Evolutionary conservation across 1,284 basidiomycete species (phyloP).

Genomic region (Somion occarium): DNA sequence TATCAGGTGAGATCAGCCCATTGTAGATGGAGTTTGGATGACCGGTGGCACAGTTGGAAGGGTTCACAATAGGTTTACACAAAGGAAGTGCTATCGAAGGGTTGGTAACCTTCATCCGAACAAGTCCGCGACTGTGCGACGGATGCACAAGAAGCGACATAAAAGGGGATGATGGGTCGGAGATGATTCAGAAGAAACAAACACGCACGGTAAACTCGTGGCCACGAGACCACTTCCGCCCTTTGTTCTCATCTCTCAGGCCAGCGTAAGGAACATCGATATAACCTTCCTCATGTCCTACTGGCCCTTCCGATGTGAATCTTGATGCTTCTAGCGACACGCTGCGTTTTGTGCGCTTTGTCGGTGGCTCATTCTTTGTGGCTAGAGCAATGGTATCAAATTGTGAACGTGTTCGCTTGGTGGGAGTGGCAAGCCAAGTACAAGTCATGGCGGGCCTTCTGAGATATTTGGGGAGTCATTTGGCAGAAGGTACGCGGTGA

Average conservation of each 20-base stretch:
- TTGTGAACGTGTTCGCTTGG: not conserved
- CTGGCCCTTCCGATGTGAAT: not conserved
- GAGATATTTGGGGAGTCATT: not conserved
- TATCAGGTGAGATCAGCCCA: slow-evolving; percentile 15
- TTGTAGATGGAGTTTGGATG: not conserved
- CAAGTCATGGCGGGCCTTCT: not conserved
- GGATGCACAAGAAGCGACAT: not conserved
- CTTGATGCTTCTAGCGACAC: not conserved
- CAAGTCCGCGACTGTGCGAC: not conserved
- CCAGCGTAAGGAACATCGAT: not conserved
- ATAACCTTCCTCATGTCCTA: not conserved
- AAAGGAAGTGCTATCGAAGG: not conserved
- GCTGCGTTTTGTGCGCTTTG: not conserved
- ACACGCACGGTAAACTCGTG: slow-evolving; percentile 6
- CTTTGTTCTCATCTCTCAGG: not conserved
- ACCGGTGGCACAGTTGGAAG: not conserved
- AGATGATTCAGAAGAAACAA: slow-evolving; percentile 5
- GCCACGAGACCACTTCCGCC: not conserved
- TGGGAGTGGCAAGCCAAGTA: not conserved
- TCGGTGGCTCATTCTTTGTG: not conserved
- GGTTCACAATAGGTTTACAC: slow-evolving; percentile 1
- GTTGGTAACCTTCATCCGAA: not conserved
- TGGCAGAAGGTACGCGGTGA: not conserved
- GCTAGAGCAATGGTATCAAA: not conserved
- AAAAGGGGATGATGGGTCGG: not conserved